Evolutionary conservation across 2,329 filamentous ascomycete species (phyloP), one percentile per base, ranked within the genome.

Genomic region (Sphaerulina populicola): DNA sequence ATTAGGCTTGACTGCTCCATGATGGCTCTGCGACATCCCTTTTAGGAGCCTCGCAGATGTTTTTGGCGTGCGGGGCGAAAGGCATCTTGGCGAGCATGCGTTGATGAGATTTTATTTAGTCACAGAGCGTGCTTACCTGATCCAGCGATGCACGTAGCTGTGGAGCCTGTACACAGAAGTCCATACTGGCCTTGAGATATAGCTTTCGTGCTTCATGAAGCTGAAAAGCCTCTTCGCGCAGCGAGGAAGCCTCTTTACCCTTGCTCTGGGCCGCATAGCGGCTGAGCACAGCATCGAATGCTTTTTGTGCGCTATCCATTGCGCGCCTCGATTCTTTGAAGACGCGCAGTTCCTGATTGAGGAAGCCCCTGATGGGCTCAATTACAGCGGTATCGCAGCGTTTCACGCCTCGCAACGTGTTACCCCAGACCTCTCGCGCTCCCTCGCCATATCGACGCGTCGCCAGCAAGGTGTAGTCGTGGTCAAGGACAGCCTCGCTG

Each of bases 141-240:
- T 98, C 93, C 52, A 97, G 77, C 1, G 84, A 81, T 60, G 85
- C 82, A 43, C 93, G 82, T 41, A 97, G 72, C 68, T 96, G 88
- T 0, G 93, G 90, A 1, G 87, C 88, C 59, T 88, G 78, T 58
- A 93, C 81, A 62, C 88, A 94, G 66, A 90, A 97, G 68, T 98
- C 93, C 80, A 98, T 83, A 11, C 88, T 90, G 1, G 90, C 86
- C 66, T 89, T 91, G 39, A 97, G 75, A 67, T 98, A 98, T 30
- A 83, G 80, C 64, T 93, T 94, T 52, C 91, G 81, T 21, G 88
- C 86, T 73, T 97, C 93, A 66, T 95, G 93, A 35, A 97, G 81
- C 66, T 93, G 84, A 64, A 98, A 98, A 0, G 93, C 93, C 69
- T 98, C 93, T 68, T 98, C 93, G 54, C 93, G 80, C 50, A 98